Base-by-base conservation (phyloP, 148 eudicot genomes). In the Heliosperma pusillum region DNA sequence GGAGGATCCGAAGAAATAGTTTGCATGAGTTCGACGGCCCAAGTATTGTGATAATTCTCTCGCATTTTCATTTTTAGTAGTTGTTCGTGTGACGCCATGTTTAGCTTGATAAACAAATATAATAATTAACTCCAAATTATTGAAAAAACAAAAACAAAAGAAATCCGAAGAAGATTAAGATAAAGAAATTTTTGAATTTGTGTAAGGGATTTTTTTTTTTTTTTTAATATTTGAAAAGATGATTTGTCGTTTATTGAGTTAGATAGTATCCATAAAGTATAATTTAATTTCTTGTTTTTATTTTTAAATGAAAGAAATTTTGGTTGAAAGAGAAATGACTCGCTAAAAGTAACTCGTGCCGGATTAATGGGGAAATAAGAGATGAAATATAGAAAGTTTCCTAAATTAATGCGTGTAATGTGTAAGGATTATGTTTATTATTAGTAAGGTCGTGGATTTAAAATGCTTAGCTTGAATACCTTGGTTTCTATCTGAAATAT, bases 1-100 rank as follows among this genome's bases (percentile, higher is more conserved):
- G 69, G 29, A 72, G 74, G 67, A 36, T 81, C 80, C 22, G 73
- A 50, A 11, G 29, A 17, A 12, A 56, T 16, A 30, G 83, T 67
- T 22, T 71, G 26, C 61, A 72, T 61, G 33, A 81, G 83, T 64
- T 81, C 78, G 57, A 73, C 77, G 3, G 59, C 70, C 83, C 83
- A 76, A 3, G 45, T 8, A 81, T 81, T 81, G 26, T 70, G 77
- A 72, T 76, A 81, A 2, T 17, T 60, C 47, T 81, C 64, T 11
- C 83, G 77, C 77, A 62, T 62, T 40, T 77, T 60, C 80, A 81
- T 77, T 71, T 76, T 79, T 15, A 69, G 25, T 7, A 79, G 58
- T 71, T 74, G 80, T 44, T 72, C 75, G 11, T 77, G 68, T 13
- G 67, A 45, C 73, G 70, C 77, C 77, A 74, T 74, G 8, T 8